Base-by-base conservation (phyloP, 2,329 filamentous ascomycete species). In the Phyllosticta paracitricarpa region DNA sequence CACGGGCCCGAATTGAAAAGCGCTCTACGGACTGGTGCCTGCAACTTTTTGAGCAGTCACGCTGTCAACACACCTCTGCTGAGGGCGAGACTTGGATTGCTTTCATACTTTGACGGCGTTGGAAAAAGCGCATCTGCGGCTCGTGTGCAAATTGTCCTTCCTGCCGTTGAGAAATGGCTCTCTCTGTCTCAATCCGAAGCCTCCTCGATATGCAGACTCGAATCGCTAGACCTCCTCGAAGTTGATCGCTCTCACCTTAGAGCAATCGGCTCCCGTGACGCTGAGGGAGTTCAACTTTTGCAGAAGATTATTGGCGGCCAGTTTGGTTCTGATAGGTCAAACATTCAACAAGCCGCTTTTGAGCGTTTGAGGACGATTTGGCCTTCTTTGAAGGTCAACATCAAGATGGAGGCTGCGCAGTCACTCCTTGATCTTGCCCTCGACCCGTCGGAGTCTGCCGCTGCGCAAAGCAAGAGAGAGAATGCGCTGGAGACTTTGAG, bases 11-110 rank as follows among this genome's bases (percentile, higher is more conserved):
- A 85, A 58, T 65, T 87, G 57, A 87, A 85, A 67, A 80, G 89
- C 64, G 77, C 85, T 8, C 75, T 84, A 5, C 82, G 90, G 63
- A 76, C 83, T 2, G 82, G 85, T 5, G 76, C 96, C 10, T 79
- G 92, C 54, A 80, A 81, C 1, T 94, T 89, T 70, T 76, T 97
- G 9, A 84, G 87, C 57, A 86, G 85, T 28, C 92, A 97, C 72
- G 79, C 84, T 26, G 79, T 87, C 9, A 75, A 80, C 14, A 88
- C 89, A 1, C 89, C 92, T 0, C 71, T 90, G 0, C 77, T 89
- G 54, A 72, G 79, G 4, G 84, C 90, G 57, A 94, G 95, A 71
- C 73, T 87, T 24, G 81, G 83, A 51, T 76, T 97, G 8, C 78
- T 97, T n/a, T 80, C 81, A 40, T 78, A 88, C 3, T 77, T 96